Evolutionary conservation across 192 early-diverging fungal genomes (phyloP).

Genomic region (Backusella tuberculispora): DNA sequence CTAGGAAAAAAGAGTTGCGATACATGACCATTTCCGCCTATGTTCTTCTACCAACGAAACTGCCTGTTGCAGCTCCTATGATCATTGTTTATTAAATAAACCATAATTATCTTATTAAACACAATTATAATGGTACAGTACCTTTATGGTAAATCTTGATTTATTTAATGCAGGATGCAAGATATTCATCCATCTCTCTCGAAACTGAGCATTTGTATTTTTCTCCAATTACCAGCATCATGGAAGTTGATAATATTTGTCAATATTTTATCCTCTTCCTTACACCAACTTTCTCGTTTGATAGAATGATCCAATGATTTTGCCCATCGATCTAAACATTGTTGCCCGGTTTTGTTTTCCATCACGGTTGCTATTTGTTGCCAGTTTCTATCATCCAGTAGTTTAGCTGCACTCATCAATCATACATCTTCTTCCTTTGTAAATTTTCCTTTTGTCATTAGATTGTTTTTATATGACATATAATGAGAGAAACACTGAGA

Average conservation of each 20-base stretch:
- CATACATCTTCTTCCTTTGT: conserved; percentile 68
- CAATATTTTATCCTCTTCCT: conserved; percentile 72
- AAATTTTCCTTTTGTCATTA: conserved; percentile 58
- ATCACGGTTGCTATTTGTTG: conserved; percentile 66
- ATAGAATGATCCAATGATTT: conserved; percentile 72
- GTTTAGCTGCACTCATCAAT: conserved; percentile 63
- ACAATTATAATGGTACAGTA: conserved; percentile 5
- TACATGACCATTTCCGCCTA: no score
- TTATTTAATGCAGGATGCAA: conserved; percentile 61
- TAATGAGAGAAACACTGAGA: conserved; percentile 77
- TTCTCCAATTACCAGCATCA: conserved; percentile 71
- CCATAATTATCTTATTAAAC: background rate
- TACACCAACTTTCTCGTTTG: conserved; percentile 62
- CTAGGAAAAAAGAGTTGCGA: no score
- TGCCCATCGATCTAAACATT: conserved; percentile 74
- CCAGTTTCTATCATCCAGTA: conserved; percentile 75
- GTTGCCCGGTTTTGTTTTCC: conserved; percentile 68
- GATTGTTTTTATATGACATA: conserved; percentile 52
- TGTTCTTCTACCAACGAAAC: no score
- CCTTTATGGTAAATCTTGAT: conserved; percentile 56
- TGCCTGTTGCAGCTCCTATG: no score
- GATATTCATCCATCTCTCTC: conserved; percentile 78
- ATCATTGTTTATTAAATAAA: no score
- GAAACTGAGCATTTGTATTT: no score
- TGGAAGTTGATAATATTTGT: conserved; percentile 64